Percentiles rank a stretch among this genome's conserved stretches.
These are phyloP conservation scores for Schwanniomyces vanrijiae DNA, from an alignment of 805 yeast genomes.

Conservation along the genomic window DNA sequence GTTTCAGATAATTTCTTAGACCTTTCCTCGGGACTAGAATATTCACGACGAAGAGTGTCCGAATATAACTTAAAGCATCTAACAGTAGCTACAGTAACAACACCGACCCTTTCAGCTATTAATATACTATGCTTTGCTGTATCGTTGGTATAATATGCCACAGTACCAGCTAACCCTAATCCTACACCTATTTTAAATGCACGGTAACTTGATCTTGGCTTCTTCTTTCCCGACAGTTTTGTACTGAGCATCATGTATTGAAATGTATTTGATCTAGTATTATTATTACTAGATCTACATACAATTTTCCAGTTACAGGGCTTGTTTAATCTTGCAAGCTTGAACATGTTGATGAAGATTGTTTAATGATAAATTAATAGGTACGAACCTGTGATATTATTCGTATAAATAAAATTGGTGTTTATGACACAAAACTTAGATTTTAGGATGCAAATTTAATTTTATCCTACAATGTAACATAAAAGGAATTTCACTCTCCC, in stretches of 20 bases:
- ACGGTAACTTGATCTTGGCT: constrained; percentile 6
- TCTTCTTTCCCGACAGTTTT: neutral
- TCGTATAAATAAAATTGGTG: neutral
- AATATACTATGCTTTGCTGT: constrained; percentile 32
- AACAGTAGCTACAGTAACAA: constrained; percentile 66
- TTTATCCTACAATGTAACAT: neutral
- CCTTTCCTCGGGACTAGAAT: constrained; percentile 44
- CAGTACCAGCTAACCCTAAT: constrained; percentile 26
- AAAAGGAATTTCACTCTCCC: no score
- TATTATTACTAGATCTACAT: neutral
- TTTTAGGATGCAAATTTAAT: neutral
- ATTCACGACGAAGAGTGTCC: constrained; percentile 48
- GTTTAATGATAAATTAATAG: neutral
- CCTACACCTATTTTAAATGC: constrained; percentile 26
- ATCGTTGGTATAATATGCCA: constrained; percentile 38
- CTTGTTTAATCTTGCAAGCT: neutral
- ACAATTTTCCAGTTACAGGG: neutral
- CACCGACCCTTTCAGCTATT: constrained; percentile 53
- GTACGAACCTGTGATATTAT: neutral
- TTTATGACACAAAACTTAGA: neutral
- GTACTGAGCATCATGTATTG: neutral
- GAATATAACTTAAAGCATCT: constrained; percentile 75
- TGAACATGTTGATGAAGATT: neutral
- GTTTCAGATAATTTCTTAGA: constrained; percentile 57
- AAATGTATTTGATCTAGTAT: neutral